These are phyloP conservation scores for Aleurites moluccanus DNA, from an alignment of 441 rosid species.

Conservation along the genomic window DNA sequence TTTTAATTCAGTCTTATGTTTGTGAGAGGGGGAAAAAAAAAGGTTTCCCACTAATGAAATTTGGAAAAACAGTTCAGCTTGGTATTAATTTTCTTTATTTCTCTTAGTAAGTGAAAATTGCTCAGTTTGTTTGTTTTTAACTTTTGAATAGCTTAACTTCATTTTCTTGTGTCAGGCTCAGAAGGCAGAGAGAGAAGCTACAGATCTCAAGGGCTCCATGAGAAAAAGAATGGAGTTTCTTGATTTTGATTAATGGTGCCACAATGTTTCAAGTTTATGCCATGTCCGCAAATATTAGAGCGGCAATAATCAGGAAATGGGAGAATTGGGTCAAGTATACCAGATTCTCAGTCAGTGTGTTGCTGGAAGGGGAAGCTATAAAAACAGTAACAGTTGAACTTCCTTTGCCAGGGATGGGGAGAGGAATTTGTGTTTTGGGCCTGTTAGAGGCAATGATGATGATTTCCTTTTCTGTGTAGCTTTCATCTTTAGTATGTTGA, in stretches of 20 bases:
- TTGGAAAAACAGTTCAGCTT: not conserved
- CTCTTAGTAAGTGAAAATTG: not conserved
- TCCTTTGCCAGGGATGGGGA: conserved; percentile 12
- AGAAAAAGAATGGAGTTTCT: conserved; percentile 85
- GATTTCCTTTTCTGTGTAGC: no score
- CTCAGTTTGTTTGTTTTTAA: not conserved
- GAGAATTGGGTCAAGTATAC: conserved; percentile 14
- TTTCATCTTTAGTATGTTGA: no score
- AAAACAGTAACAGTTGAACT: conserved; percentile 17
- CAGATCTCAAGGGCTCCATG: conserved; percentile 68
- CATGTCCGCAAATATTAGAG: conserved; percentile 33
- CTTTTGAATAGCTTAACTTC: conserved; percentile 6
- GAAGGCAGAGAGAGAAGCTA: conserved; percentile 74
- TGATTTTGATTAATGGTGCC: conserved; percentile 56
- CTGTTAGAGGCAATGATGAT: conserved; percentile 17
- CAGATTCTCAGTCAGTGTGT: conserved; percentile 15
- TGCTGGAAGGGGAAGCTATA: conserved; percentile 23
- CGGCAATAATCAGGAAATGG: conserved; percentile 24
- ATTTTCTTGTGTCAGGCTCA: conserved; percentile 50
- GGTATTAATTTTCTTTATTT: not conserved
- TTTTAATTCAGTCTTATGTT: not conserved
- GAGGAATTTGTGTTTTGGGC: conserved; percentile 12
- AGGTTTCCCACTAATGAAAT: not conserved
- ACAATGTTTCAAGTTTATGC: conserved; percentile 19
- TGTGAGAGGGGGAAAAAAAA: no score